Percentiles rank a stretch among this genome's conserved stretches.
Conservation (phyloP, 306 rosid species). For the Fagus sylvatica region DNA sequence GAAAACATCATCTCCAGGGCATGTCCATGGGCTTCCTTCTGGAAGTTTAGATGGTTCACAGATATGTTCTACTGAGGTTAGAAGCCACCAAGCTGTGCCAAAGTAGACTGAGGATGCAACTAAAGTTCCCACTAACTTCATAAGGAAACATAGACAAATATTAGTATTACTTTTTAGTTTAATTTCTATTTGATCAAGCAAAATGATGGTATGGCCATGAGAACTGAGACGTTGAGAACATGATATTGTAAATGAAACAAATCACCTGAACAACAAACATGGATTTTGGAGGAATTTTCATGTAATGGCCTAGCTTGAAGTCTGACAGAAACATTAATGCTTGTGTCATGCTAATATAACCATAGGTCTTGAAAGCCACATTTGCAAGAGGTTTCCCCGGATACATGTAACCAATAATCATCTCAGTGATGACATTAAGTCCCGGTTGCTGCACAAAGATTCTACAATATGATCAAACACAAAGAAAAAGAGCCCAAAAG, state of each 20-base stretch:
- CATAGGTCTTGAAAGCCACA: constrained; percentile 79
- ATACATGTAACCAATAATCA: constrained; percentile 64
- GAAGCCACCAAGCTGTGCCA: constrained; percentile 77
- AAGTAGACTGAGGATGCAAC: constrained; percentile 50
- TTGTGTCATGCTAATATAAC: constrained; percentile 69
- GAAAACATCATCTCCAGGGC: constrained; percentile 62
- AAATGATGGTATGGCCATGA: too few species aligned
- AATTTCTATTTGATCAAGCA: not conserved
- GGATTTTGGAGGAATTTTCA: constrained; percentile 79
- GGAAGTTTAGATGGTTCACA: constrained; percentile 39
- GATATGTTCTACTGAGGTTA: constrained; percentile 39
- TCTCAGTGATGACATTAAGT: constrained; percentile 70
- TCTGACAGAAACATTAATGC: constrained; percentile 56
- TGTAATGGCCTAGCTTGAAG: constrained; percentile 86
- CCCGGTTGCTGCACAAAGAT: constrained; percentile 57
- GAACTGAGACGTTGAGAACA: not conserved
- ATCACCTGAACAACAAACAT: constrained; percentile 74
- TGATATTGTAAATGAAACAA: not conserved
- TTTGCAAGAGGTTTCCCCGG: constrained; percentile 86
- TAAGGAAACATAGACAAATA: not conserved
- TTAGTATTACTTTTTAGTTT: not conserved
- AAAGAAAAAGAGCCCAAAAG: not conserved
- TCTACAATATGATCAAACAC: constrained; percentile 2
- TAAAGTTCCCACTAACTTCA: constrained; percentile 56
- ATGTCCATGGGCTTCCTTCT: constrained; percentile 74